Base-by-base conservation (phyloP, 805 yeast species). In the Saturnispora besseyi region DNA sequence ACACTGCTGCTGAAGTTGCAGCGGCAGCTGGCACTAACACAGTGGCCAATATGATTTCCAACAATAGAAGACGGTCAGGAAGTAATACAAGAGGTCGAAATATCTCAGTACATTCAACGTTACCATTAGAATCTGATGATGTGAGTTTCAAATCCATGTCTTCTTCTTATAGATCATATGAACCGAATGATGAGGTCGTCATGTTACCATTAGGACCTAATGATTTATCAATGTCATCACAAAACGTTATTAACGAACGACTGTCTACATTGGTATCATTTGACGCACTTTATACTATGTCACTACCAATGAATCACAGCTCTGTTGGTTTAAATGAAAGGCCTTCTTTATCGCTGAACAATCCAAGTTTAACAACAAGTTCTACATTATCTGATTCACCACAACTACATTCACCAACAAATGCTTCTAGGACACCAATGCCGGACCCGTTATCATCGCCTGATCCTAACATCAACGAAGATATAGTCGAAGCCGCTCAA, bases 191-290 rank as follows among this genome's bases (percentile, higher is more conserved):
- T 32, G 55, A 59, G n/a, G 52, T 62, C 34, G 46, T 64, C 3
- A 46, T 64, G 26, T 51, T 64, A 12, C 68, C 68, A 8, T 50
- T 42, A 6, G 59, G 58, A 22, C 63, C 66, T 3, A 51, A 53
- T 5, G 65, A 63, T 22, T 26, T 41, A 11, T 8, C 41, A 18
- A 36, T 26, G 61, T 62, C 49, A 55, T 62, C 12, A 48, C 62
- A 2, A 65, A 61, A 26, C 61, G 60, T 3, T 6, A 8, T 26
- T 8, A 26, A 2, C 29, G 29, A 26, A 26, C 6, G 9, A 1
- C 9, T 26, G 9, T 26, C 29, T 6, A 26, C 29, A 6, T 26
- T 26, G 29, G 9, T 26, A 45, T 49, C 60, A 41, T 57, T 64
- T 4, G 64, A 26, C 1, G 9, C 29, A 5, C 29, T 6, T 5